Conservation (phyloP, 2,329 filamentous ascomycete species). For the Leptographium wingfieldii region DNA sequence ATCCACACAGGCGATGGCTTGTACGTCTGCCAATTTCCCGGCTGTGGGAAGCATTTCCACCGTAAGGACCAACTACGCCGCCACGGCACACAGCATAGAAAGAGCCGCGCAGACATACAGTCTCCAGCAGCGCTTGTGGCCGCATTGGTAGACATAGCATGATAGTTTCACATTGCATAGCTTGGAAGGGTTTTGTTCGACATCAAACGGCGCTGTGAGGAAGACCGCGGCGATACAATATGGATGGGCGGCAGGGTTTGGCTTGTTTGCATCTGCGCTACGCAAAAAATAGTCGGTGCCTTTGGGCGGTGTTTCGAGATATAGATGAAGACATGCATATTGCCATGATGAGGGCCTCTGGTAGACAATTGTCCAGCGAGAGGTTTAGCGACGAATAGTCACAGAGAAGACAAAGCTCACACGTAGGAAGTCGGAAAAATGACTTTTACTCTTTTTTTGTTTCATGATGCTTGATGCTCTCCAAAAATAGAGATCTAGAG, state of each 20-base stretch:
- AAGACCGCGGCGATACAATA: background rate
- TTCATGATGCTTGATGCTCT: background rate
- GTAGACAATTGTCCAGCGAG: too few species aligned
- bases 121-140: background rate
- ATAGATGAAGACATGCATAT: too few species aligned
- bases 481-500: background rate
- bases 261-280: too few species aligned
- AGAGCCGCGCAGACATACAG: background rate
- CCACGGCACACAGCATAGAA: slow-evolving; percentile 31
- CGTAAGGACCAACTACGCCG: slow-evolving; percentile 48
- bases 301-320: too few species aligned
- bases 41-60: slow-evolving; percentile 46
- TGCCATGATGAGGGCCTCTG: too few species aligned
- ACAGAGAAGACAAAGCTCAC: background rate
- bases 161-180: background rate
- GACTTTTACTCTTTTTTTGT: slow-evolving; percentile 3
- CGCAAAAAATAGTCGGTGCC: too few species aligned
- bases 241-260: background rate
- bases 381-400: background rate
- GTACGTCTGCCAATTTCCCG: slow-evolving; percentile 31
- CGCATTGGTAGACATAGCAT: background rate
- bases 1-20: slow-evolving; percentile 43
- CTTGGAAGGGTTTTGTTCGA: background rate
- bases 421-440: background rate
- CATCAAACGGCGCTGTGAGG: background rate